Percentiles rank a stretch among this genome's conserved stretches.
These are phyloP conservation scores for Acer negundo DNA, from an alignment of 345 rosid species.

Conservation along the genomic window DNA sequence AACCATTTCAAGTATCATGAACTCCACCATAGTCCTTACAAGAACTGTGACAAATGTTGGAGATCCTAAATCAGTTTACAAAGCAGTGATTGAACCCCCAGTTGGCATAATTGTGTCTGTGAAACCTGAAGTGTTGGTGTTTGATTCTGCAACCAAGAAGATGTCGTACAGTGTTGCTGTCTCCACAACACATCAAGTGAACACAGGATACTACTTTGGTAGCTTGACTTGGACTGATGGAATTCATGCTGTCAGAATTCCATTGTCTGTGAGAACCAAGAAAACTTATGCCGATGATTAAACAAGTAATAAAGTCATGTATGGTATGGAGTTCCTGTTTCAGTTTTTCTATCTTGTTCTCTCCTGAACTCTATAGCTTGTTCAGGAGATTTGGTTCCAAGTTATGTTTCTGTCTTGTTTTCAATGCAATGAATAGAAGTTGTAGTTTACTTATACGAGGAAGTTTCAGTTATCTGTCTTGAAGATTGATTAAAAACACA, in stretches of 20 bases:
- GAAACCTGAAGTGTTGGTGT: slow-evolving; percentile 27
- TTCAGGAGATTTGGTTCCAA: not conserved
- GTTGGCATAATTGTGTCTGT: slow-evolving; percentile 33
- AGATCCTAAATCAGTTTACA: not conserved
- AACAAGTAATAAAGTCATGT: not conserved
- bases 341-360: not conserved
- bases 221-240: slow-evolving; percentile 49
- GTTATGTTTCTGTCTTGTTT: not conserved
- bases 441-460: not conserved
- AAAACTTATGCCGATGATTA: not conserved
- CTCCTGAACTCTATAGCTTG: not conserved
- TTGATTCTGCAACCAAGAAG: slow-evolving; percentile 23
- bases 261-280: slow-evolving; percentile 39
- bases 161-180: slow-evolving; percentile 29
- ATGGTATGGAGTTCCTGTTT: not conserved
- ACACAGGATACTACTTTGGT: slow-evolving; percentile 45
- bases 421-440: not conserved
- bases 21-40: slow-evolving; percentile 20
- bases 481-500: too few species aligned
- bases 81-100: slow-evolving; percentile 32
- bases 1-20: slow-evolving; percentile 28
- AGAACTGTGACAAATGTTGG: slow-evolving; percentile 35
- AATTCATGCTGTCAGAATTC: slow-evolving; percentile 36
- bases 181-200: slow-evolving; percentile 24
- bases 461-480: too few species aligned